Conservation (phyloP, 2,329 filamentous ascomycete species). For the Aspergillus ibericus region DNA sequence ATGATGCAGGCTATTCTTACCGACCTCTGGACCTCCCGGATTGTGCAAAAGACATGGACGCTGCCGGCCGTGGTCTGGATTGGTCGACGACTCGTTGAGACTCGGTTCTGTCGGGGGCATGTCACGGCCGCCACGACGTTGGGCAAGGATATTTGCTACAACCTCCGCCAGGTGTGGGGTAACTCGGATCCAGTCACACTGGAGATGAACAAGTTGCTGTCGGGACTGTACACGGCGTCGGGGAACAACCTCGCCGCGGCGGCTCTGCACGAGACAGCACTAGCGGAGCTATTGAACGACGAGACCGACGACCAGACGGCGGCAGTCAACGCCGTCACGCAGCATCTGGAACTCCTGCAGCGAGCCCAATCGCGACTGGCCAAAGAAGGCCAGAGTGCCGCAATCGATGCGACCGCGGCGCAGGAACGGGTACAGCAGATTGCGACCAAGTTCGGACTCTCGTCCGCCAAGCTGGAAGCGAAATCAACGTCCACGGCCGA, state of each 20-base stretch:
- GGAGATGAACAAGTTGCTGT: conserved; percentile 52
- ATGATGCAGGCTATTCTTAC: conserved; percentile 37
- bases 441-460: conserved; percentile 29
- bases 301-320: conserved; percentile 20
- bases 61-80: conserved; percentile 51
- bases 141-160: conserved; percentile 57
- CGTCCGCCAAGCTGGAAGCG: conserved; percentile 24
- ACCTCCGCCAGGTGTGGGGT: conserved; percentile 55
- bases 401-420: conserved; percentile 22
- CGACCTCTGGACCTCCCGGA: conserved; percentile 49
- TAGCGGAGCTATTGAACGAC: conserved; percentile 32
- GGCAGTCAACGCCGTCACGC: conserved; percentile 26
- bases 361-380: conserved; percentile 29
- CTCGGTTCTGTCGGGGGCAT: conserved; percentile 52
- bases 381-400: conserved; percentile 17
- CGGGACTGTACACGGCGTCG: conserved; percentile 49
- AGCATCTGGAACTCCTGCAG: conserved; percentile 33
- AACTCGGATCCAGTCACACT: conserved; percentile 49
- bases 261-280: conserved; percentile 31
- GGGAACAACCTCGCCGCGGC: conserved; percentile 32
- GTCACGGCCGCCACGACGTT: conserved; percentile 48
- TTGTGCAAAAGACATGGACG: conserved; percentile 48
- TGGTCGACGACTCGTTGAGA: conserved; percentile 54
- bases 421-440: conserved; percentile 29
- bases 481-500: conserved; percentile 20